A percentile compares a stretch with the other conserved stretches of the same genome.
phyloP scores from a whole-genome alignment of 2,329 filamentous ascomycete species.

The Myriosclerotinia duriaeana region DNA sequence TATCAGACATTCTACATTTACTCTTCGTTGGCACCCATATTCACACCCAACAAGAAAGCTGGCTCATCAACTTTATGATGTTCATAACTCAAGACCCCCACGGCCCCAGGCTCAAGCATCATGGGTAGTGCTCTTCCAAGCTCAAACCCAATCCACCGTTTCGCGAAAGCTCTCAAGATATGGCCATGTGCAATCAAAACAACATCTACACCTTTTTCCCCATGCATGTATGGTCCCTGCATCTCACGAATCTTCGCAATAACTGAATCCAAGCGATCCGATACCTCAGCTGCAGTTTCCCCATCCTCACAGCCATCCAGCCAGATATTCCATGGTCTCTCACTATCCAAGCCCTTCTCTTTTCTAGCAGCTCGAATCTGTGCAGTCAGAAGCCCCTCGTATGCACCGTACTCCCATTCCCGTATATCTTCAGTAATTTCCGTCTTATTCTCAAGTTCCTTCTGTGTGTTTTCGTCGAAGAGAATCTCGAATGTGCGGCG shows the following conservation, averaged over 20 bases:
- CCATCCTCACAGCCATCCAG: constrained; percentile 52
- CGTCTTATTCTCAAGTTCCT: constrained; percentile 31
- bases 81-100: constrained; percentile 43
- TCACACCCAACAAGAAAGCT: constrained; percentile 42
- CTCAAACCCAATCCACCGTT: constrained; percentile 52
- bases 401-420: constrained; percentile 53
- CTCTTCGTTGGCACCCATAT: constrained; percentile 33
- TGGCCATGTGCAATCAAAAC: constrained; percentile 50
- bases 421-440: constrained; percentile 47
- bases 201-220: constrained; percentile 48
- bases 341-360: constrained; percentile 46
- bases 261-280: constrained; percentile 49
- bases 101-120: constrained; percentile 45
- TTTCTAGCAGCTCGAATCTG: constrained; percentile 46
- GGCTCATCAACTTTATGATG: constrained; percentile 43
- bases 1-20: background rate
- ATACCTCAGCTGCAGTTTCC: constrained; percentile 50
- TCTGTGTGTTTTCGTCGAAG: constrained; percentile 40
- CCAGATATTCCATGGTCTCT: constrained; percentile 53
- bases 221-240: constrained; percentile 47
- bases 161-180: constrained; percentile 55
- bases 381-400: constrained; percentile 48
- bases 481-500: constrained; percentile 49
- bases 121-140: constrained; percentile 40
- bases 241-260: constrained; percentile 51